Conservation (phyloP, 73 alveolate species). For the Paraurostyla sp. region DNA sequence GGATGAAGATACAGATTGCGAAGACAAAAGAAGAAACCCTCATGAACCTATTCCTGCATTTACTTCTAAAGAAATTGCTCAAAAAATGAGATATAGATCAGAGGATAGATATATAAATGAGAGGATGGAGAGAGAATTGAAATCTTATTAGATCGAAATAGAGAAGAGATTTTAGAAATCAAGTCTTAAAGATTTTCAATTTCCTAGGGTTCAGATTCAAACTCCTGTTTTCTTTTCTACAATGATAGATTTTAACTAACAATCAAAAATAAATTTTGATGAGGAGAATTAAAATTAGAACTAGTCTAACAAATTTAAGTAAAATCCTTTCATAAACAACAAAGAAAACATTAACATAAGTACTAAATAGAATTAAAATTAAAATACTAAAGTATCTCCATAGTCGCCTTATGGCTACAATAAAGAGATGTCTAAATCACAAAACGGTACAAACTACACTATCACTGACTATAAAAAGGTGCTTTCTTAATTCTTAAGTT, state of each 20-base stretch:
- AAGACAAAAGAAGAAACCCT: slow-evolving; percentile 12
- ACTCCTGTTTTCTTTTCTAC: slow-evolving; percentile 21
- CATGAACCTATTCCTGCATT: slow-evolving; percentile 59
- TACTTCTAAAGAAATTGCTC: slow-evolving; percentile 43
- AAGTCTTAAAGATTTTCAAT: slow-evolving; percentile 3
- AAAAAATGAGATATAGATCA: slow-evolving; percentile 33
- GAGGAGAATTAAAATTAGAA: not conserved
- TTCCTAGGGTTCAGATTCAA: slow-evolving; percentile 6
- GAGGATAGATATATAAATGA: slow-evolving; percentile 54
- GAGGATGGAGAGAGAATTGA: slow-evolving; percentile 46
- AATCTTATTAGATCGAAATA: slow-evolving; percentile 11
- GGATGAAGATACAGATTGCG: slow-evolving; percentile 31
- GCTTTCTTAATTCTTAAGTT: slow-evolving; percentile 9
- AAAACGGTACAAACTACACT: not conserved
- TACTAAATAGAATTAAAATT: not conserved
- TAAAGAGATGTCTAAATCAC: not conserved
- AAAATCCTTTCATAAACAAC: not conserved
- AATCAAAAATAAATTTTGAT: not conserved
- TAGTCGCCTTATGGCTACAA: slow-evolving; percentile 49
- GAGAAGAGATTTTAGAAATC: slow-evolving; percentile 51
- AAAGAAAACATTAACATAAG: not conserved
- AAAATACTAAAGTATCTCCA: not conserved
- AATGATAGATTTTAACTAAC: not conserved
- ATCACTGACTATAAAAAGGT: slow-evolving; percentile 35
- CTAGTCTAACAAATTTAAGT: not conserved